Evolutionary conservation across 2,329 filamentous ascomycete species (phyloP).

Genomic region (Trichoderma brevicompactum): DNA sequence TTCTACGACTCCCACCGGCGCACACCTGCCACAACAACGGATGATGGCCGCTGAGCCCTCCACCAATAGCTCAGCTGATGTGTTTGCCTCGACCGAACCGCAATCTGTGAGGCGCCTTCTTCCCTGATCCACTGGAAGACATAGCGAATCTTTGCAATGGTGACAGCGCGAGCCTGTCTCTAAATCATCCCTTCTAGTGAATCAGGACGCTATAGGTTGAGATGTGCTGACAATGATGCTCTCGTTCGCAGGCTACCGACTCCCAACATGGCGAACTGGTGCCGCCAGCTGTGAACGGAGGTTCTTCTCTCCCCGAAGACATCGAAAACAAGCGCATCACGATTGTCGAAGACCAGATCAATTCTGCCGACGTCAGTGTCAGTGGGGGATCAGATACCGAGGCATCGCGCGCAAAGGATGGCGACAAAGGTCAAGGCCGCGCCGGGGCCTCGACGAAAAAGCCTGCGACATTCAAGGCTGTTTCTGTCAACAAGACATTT

Average conservation of each 20-base stretch:
- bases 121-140: not conserved
- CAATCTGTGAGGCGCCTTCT: conserved; percentile 46
- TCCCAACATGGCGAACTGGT: conserved; percentile 54
- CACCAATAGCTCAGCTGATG: conserved; percentile 58
- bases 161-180: conserved; percentile 28
- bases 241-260: conserved; percentile 40
- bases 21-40: conserved; percentile 51
- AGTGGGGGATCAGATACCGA: conserved; percentile 80
- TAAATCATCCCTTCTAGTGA: not conserved
- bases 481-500: conserved; percentile 85
- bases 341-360: conserved; percentile 61
- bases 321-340: conserved; percentile 62
- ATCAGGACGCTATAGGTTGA: conserved; percentile 18
- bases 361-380: conserved; percentile 68
- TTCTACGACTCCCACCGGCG: conserved; percentile 41
- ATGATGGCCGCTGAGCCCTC: conserved; percentile 69
- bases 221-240: conserved; percentile 36
- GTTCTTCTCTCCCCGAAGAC: conserved; percentile 51
- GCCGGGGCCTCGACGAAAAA: conserved; percentile 69
- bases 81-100: conserved; percentile 53
- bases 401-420: conserved; percentile 64
- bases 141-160: not conserved
- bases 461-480: conserved; percentile 78
- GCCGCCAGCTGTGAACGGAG: conserved; percentile 55
- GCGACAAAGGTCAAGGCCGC: conserved; percentile 62